These are phyloP conservation scores for Fusarium solani-melongenae DNA, from an alignment of 2,329 filamentous ascomycete species.

Conservation along the genomic window DNA sequence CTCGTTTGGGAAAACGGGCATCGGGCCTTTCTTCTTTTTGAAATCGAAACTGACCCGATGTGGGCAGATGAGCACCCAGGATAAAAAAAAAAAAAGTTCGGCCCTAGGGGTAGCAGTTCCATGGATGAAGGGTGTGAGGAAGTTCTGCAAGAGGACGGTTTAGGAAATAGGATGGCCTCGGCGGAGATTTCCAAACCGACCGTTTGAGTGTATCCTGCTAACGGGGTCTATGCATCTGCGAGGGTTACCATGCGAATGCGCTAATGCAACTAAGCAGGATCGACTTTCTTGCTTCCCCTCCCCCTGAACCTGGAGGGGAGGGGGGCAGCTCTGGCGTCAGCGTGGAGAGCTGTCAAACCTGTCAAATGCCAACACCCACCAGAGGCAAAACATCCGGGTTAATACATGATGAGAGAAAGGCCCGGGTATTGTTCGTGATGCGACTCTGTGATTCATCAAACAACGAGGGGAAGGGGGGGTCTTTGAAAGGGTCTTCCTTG, in stretches of 20 bases:
- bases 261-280: slow-evolving; percentile 36
- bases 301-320: slow-evolving; percentile 23
- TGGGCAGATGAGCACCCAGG: slow-evolving; percentile 28
- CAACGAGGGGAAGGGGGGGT: not conserved
- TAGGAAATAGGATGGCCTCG: slow-evolving; percentile 37
- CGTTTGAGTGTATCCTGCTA: slow-evolving; percentile 35
- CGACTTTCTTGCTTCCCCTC: not conserved
- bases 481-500: slow-evolving; percentile 1
- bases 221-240: slow-evolving; percentile 20
- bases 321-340: slow-evolving; percentile 19
- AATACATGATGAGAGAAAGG: not conserved
- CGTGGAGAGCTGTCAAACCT: slow-evolving; percentile 22
- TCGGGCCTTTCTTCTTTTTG: slow-evolving; percentile 25
- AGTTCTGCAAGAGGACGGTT: slow-evolving; percentile 39
- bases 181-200: not conserved
- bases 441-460: slow-evolving; percentile 2
- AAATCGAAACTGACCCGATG: slow-evolving; percentile 26
- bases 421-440: slow-evolving; percentile 22
- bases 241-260: not conserved
- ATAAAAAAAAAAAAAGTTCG: slow-evolving; percentile 8
- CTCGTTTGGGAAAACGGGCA: slow-evolving; percentile 22
- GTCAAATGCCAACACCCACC: slow-evolving; percentile 1
- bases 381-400: slow-evolving; percentile 2
- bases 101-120: slow-evolving; percentile 3
- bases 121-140: slow-evolving; percentile 37